Evolutionary conservation across 2,329 filamentous ascomycete species (phyloP), one percentile per base, ranked within the genome.

Genomic region (Trichoderma guizhouense): DNA sequence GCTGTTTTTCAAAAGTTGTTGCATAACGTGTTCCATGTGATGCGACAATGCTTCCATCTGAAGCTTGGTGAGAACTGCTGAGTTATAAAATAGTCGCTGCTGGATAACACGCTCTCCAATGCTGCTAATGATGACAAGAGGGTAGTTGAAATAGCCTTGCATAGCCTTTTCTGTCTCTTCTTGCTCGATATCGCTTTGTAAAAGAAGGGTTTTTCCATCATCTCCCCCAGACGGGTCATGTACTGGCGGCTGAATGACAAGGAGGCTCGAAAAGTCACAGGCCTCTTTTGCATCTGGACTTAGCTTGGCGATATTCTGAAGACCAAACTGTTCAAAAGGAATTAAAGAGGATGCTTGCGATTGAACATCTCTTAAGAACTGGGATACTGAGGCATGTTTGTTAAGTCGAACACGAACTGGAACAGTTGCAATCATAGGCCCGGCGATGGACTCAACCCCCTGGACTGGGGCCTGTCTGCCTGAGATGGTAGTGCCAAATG

Each of bases 221-320:
- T 60, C 55, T 21, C 30, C 55, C 5, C 12, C 24, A 21, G 34
- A 14, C 2, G 34, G 32, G 15, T 62, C 55, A 8, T 69, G 53
- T 11, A 21, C 24, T 18, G 55, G 39, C 1, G 72, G 72, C 21
- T 73, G 72, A 26, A 73, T 67, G n/a, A 76, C 74, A 3, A 77
- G 65, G 12, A 75, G 57, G 24, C 71, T 75, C 14, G 66, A 71
- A 47, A 77, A 76, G 7, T 75, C 72, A 36, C 74, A 74, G 2
- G 73, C 74, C 7, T 68, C 68, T 11, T 70, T 71, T 1, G 72
- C 71, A n/a, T 62, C 69, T 7, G 68, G 34, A 61, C 62, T 74
- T 3, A 75, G 28, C 32, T 72, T 73, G 24, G 62, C 39, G 15
- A 77, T 76, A 58, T 74, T 72, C 24, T 75, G 76, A 5, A 77